Base-by-base conservation (phyloP, 2,329 filamentous ascomycete genomes). In the Xylaria sp. region DNA sequence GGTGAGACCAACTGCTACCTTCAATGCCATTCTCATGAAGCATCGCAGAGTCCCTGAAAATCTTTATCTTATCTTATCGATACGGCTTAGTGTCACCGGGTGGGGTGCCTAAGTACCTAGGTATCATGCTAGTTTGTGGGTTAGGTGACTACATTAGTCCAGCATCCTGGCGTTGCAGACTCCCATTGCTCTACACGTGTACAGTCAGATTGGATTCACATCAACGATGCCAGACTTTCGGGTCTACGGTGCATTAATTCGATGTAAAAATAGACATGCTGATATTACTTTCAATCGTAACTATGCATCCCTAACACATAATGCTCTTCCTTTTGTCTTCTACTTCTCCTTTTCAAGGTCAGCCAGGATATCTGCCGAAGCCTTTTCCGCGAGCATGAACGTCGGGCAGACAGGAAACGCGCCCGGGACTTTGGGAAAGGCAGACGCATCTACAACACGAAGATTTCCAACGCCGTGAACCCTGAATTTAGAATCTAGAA, bases 311-410 rank as follows among this genome's bases (percentile, higher is more conserved):
- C 20, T 28, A 28, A 28, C 28, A 28, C 28, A 28, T 28, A 8
- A 44, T 31, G 34, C 34, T 37, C 34, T 37, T n/a, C n/a, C 48
- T 50, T 46, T 50, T 13, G 62, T 46, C 18, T 41, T 41, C 10
- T 44, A 8, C 34, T 48, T 34, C 28, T 57, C 46, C 50, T 57
- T 18, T 51, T 54, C 20, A 5, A 66, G 23, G 12, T 73, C 73
- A 25, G 56, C 66, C 15, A 77, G 62, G 28, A 89, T 89, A 23
- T 84, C 84, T 77, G 88, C 87, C 5, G 86, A 84, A 3, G 88
- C 87, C 80, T 89, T 90, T 80, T 89, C 87, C n/a, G 82, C 82
- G 18, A 88, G 78, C 82, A 89, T 87, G 73, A 86, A 88, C 0
- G 83, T 84, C 2, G 86, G 82, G 5, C 85, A 75, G 0, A 82